Conservation (phyloP, 208 protist genomes). For the Trypanosoma avium region DNA sequence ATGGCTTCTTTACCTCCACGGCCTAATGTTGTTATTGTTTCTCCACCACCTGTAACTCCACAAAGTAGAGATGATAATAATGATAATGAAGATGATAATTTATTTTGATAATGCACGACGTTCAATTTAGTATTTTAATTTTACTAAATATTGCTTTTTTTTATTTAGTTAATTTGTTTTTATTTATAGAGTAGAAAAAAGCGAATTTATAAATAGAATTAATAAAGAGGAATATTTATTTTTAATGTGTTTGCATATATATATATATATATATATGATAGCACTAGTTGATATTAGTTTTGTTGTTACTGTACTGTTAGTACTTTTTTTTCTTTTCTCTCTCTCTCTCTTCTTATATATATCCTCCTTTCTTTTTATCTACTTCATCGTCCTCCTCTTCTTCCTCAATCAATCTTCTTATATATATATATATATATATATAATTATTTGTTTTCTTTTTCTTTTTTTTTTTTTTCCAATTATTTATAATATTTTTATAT, state of each 20-base stretch:
- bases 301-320: neutral
- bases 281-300: neutral
- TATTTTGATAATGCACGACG: neutral
- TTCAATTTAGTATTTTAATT: no score
- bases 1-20: neutral
- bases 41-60: conserved; percentile 5
- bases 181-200: no score
- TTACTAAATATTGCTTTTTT: no score
- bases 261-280: neutral
- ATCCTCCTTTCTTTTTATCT: neutral
- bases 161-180: no score
- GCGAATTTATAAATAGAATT: neutral
- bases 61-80: conserved; percentile 1
- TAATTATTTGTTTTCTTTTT: neutral
- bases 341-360: neutral
- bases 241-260: neutral
- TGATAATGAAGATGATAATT: neutral
- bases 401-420: no score
- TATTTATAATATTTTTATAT: neutral
- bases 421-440: neutral
- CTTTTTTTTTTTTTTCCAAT: conserved; percentile 1
- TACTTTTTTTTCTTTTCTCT: conserved; percentile 9
- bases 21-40: neutral
- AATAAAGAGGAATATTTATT: neutral
- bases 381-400: no score